Conservation (phyloP, 768 basidiomycete genomes). For the Lentinula lateritia region DNA sequence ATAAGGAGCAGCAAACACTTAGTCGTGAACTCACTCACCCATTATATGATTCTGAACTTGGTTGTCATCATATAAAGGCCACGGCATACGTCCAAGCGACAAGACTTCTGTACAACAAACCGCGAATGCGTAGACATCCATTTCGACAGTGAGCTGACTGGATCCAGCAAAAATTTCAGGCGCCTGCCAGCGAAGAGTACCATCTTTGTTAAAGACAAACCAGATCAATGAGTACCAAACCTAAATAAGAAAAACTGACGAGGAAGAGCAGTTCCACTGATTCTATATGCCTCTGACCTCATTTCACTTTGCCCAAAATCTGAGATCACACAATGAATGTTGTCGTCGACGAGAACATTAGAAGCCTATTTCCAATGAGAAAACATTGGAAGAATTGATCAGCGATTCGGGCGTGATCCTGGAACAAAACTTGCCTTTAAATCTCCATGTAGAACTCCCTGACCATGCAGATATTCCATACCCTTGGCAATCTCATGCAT, state of each 20-base stretch:
- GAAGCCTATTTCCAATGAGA: conserved; percentile 37
- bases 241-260: conserved; percentile 29
- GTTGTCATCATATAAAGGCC: conserved; percentile 45
- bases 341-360: conserved; percentile 73
- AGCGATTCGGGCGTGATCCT: not conserved
- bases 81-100: conserved; percentile 57
- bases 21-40: conserved; percentile 25
- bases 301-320: conserved; percentile 84
- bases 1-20: conserved; percentile 6
- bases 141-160: conserved; percentile 41
- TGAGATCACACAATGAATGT: conserved; percentile 62
- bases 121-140: conserved; percentile 67
- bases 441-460: conserved; percentile 73
- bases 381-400: not conserved
- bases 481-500: conserved; percentile 74
- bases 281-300: conserved; percentile 61
- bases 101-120: conserved; percentile 63
- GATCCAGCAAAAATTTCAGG: conserved; percentile 58
- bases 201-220: conserved; percentile 31
- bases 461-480: conserved; percentile 73
- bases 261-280: conserved; percentile 45
- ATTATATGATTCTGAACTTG: conserved; percentile 46
- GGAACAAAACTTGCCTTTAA: conserved; percentile 50
- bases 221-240: conserved; percentile 1
- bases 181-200: conserved; percentile 65